A percentile compares a stretch with the other conserved stretches of the same genome.
phyloP scores from a whole-genome alignment of 768 basidiomycete species.

The Mycena polygramma region DNA sequence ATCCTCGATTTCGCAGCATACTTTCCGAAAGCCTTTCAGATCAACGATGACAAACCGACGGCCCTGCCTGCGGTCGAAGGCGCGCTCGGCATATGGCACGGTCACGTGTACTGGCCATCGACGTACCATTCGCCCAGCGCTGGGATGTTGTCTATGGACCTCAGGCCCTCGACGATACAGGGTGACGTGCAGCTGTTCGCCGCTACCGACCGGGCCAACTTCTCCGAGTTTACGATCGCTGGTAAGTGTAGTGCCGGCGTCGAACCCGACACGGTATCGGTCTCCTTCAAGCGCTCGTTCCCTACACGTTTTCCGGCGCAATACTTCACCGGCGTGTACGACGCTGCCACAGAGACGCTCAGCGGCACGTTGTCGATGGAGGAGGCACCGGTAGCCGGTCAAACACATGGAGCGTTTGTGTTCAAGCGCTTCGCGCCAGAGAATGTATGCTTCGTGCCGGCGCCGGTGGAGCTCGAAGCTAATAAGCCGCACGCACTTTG shows the following conservation, averaged over 20 bases:
- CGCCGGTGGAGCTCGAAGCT: constrained; percentile 37
- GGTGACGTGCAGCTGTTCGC: constrained; percentile 26
- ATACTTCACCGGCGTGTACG: constrained; percentile 24
- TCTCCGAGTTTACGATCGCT: constrained; percentile 19
- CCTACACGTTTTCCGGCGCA: constrained; percentile 11
- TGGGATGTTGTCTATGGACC: constrained; percentile 30
- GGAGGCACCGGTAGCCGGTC: not conserved
- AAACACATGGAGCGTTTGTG: constrained; percentile 34
- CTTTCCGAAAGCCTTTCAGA: not conserved
- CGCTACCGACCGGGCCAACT: constrained; percentile 25
- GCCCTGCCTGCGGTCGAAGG: not conserved
- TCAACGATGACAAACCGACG: not conserved
- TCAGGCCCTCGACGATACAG: constrained; percentile 11
- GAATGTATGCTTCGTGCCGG: constrained; percentile 41
- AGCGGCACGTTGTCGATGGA: constrained; percentile 11
- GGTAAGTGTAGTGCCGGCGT: constrained; percentile 24
- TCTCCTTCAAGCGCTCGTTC: constrained; percentile 31
- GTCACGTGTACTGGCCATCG: constrained; percentile 16
- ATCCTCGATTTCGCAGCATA: constrained; percentile 32
- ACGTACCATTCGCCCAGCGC: not conserved
- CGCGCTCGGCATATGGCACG: constrained; percentile 30
- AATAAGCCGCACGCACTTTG: constrained; percentile 47
- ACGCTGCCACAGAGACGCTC: constrained; percentile 21
- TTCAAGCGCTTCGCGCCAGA: constrained; percentile 42
- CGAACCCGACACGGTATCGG: not conserved